Base-by-base conservation (phyloP, 495 filamentous ascomycete species). In the Copromyces sp. region DNA sequence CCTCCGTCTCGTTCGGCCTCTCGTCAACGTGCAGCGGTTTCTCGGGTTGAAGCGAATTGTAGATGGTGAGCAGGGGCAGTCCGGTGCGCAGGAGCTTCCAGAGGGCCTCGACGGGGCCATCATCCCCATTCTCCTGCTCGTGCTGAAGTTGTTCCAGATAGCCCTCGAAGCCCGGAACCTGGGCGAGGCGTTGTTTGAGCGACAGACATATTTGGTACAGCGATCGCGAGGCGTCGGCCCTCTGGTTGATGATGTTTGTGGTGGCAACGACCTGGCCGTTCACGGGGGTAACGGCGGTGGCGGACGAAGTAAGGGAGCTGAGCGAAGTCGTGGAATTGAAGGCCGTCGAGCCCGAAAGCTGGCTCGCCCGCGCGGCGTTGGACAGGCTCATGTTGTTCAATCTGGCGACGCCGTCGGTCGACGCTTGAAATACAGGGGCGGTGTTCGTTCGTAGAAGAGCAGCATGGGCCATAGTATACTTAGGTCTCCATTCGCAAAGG, bases 201-300 rank as follows among this genome's bases (percentile, higher is more conserved):
- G 90, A 89, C 71, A 95, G 87, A 81, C 96, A 98, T 80, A 94
- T 97, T 81, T 98, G 95, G 78, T 96, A 99, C 39, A 99, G 89
- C 29, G 94, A 97, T 65, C 89, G 87, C 70, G 91, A 90, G 74
- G 93, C 91, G 78, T 95, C 94, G 80, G 94, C 96, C 73, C 88
- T 90, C 78, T 92, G 91, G 81, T 98, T 99, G 84, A 98, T 96
- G 81, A 99, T 96, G 79, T 94, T 97, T 80, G 92, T 87, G 77
- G 91, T 91, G 42, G 92, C 89, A 71, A 89, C 81, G 72, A 94
- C 87, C 65, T 87, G 89, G 69, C 86, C 89, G 74, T 86, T 87
- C 35, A 38, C 24, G 39, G 44, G 74, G 17, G 81, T 70, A 38
- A 82, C 75, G 16, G 80, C 72, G 14, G 83, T 84, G 38, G 81